Conservation (phyloP, 169 alveolate species). For the Plasmodium vivax region DNA sequence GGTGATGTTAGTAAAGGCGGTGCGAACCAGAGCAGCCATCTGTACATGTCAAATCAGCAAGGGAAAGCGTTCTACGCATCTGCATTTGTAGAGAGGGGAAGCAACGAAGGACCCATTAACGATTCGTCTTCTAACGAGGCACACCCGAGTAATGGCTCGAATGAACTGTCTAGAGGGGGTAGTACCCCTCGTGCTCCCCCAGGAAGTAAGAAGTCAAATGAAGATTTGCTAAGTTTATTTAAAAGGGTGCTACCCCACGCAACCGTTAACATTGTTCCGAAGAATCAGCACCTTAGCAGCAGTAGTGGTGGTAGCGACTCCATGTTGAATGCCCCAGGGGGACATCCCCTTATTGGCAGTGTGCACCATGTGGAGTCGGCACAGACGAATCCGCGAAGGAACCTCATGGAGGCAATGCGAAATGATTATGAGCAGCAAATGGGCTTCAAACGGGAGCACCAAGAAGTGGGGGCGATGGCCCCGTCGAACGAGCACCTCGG, state of each 20-base stretch:
- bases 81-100: neutral
- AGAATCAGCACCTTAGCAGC: neutral
- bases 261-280: slow-evolving; percentile 15
- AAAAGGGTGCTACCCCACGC: slow-evolving; percentile 56
- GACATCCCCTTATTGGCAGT: neutral
- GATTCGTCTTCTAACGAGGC: neutral
- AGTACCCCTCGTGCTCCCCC: neutral
- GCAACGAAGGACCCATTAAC: neutral
- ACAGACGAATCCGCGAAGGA: neutral
- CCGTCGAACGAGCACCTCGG: neutral
- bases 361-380: neutral
- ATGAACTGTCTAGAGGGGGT: neutral
- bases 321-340: neutral
- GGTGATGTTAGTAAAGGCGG: neutral
- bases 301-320: neutral
- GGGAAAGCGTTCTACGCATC: neutral
- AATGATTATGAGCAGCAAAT: neutral
- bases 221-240: slow-evolving; percentile 12
- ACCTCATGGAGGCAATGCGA: neutral
- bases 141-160: neutral
- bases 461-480: neutral
- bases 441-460: neutral
- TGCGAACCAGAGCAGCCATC: neutral
- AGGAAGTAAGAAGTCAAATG: neutral
- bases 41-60: neutral